These are phyloP conservation scores for Podaxis sp. DNA, from an alignment of 768 basidiomycete species.

Conservation along the genomic window DNA sequence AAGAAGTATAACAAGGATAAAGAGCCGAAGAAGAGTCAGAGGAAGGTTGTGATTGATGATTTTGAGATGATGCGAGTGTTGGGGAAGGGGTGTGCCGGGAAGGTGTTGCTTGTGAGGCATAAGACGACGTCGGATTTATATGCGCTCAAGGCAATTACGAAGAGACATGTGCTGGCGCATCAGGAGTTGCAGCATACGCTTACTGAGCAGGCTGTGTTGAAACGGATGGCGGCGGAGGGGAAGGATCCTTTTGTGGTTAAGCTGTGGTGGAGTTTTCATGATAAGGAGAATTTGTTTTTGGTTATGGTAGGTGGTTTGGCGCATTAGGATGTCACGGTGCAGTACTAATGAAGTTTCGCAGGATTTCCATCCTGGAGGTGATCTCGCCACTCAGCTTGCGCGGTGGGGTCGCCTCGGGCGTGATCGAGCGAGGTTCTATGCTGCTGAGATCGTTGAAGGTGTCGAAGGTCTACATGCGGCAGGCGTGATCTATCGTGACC, in stretches of 20 bases:
- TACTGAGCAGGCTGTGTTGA: constrained; percentile 94
- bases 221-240: constrained; percentile 86
- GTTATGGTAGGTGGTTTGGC: constrained; percentile 69
- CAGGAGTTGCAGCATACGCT: constrained; percentile 96
- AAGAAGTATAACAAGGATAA: constrained; percentile 27
- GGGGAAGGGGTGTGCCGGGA: constrained; percentile 97
- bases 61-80: constrained; percentile 98
- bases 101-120: constrained; percentile 89
- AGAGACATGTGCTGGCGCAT: constrained; percentile 94
- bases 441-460: constrained; percentile 96
- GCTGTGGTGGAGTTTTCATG: constrained; percentile 97
- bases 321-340: constrained; percentile 10
- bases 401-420: constrained; percentile 93
- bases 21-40: constrained; percentile 55
- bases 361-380: constrained; percentile 96
- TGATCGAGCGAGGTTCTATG: constrained; percentile 94
- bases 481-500: constrained; percentile 96
- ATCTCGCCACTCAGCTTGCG: constrained; percentile 95
- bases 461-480: constrained; percentile 91
- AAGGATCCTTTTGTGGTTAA: constrained; percentile 94
- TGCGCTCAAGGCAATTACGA: constrained; percentile 97
- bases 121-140: constrained; percentile 71
- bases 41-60: constrained; percentile 82
- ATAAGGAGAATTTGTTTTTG: constrained; percentile 94
- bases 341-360: constrained; percentile 23